These are phyloP conservation scores for Suhomyces yuchorum DNA, from an alignment of 1,139 yeast genomes.

Conservation along the genomic window DNA sequence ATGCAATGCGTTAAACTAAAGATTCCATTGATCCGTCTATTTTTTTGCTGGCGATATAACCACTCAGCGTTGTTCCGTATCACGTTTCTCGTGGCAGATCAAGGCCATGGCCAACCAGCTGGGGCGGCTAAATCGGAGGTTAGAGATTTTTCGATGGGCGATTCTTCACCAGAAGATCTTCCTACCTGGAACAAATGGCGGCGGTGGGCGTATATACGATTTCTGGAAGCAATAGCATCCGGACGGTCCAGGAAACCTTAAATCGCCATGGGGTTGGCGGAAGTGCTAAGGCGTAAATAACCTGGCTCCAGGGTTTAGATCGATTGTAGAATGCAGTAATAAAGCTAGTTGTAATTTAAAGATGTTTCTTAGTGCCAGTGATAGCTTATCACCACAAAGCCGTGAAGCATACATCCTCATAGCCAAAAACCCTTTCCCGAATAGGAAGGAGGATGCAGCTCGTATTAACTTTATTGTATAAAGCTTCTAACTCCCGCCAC, in stretches of 20 bases:
- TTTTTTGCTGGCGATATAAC: not conserved
- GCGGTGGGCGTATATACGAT: not conserved
- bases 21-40: not conserved
- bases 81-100: not conserved
- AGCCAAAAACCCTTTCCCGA: not conserved
- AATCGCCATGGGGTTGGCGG: not conserved
- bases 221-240: not conserved
- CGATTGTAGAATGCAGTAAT: not conserved
- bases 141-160: not conserved
- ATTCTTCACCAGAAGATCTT: not conserved
- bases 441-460: not conserved
- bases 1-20: conserved; percentile 2
- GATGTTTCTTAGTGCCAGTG: not conserved
- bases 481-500: conserved; percentile 1
- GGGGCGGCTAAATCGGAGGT: not conserved
- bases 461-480: not conserved
- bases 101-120: not conserved
- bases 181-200: not conserved
- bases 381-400: conserved; percentile 3
- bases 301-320: not conserved
- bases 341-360: not conserved
- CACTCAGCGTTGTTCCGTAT: not conserved
- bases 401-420: conserved; percentile 2
- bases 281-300: not conserved
- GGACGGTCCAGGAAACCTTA: not conserved